Conservation (phyloP, 75 land plant species). For the Ceratopteris richardii region DNA sequence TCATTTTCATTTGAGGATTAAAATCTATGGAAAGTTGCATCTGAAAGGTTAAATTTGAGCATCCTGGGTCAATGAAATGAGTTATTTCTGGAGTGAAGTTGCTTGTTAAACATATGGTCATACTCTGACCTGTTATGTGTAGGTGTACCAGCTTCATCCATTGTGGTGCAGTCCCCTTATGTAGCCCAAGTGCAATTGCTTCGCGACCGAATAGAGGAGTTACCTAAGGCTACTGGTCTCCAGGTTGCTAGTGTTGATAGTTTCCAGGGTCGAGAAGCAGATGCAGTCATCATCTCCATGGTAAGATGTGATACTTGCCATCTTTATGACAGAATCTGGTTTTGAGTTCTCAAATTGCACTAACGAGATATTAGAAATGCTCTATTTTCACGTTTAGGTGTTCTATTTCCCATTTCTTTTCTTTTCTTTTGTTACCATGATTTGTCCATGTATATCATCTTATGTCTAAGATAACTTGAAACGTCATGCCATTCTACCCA, state of each 20-base stretch:
- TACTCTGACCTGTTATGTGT: too few species aligned
- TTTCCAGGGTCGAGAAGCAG: slow-evolving; percentile 95
- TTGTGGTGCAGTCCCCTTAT: slow-evolving; percentile 89
- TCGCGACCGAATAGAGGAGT: slow-evolving; percentile 56
- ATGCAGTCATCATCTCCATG: slow-evolving; percentile 90
- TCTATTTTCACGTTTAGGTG: neutral
- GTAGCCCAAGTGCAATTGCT: slow-evolving; percentile 84
- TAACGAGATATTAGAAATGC: neutral
- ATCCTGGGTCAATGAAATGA: too few species aligned
- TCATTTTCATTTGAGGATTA: too few species aligned
- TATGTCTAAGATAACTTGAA: too few species aligned
- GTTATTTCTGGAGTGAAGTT: too few species aligned
- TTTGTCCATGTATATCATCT: too few species aligned
- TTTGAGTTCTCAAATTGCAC: neutral
- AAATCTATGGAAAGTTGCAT: too few species aligned
- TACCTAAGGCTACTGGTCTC: slow-evolving; percentile 53
- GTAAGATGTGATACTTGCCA: slow-evolving; percentile 39
- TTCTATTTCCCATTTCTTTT: neutral
- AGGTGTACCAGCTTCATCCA: slow-evolving; percentile 65
- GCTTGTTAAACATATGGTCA: too few species aligned
- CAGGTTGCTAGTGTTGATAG: slow-evolving; percentile 82
- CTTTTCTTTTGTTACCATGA: too few species aligned
- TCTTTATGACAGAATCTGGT: too few species aligned
- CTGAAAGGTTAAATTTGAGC: too few species aligned
- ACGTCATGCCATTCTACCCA: too few species aligned